Evolutionary conservation across 352 stramenopile species (phyloP), one percentile per base, ranked within the genome.

Genomic region (Peronospora destructor): DNA sequence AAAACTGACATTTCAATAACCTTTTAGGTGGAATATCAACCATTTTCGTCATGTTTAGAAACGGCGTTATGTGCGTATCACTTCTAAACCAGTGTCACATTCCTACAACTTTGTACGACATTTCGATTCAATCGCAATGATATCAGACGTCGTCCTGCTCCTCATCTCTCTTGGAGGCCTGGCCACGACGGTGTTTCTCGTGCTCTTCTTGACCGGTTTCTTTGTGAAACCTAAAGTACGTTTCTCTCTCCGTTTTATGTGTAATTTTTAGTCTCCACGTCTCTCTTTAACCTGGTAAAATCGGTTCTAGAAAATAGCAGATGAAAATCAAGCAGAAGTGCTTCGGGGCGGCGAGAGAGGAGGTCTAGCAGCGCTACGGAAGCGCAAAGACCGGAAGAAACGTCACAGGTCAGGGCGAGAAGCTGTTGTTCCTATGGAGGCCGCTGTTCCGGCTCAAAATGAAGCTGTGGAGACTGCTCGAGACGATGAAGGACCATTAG

Each of bases 151-250:
- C 13, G 57, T 69, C 29, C 49, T 89, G 46, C 65, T 89, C 30
- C 54, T 63, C 10, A 50, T 87, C 23, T 72, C 75, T 32, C 60
- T 85, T 39, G 52, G 45, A 11, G 78, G 78, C 16, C 56, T 89
- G 39, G 61, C 49, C 53, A 43, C 59, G 21, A 87, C 73, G 17
- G 56, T 89, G 41, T 51, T 68, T 39, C 26, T 73, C 33, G 54
- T 87, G 14, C 76, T 89, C 36, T 86, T 79, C 60, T 61, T 84
- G 14, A 67, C 73, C 0, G 78, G 78, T n/a, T 83, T 83, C 61
- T 87, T 86, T 59, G 51, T 46, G 9, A 49, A 64, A 11, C 41
- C 57, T 0, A 56, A 68, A 60, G 71, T 84, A 38, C 29, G 62
- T 10, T 49, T 11, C 16, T n/a, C 1, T 17, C 19, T 35, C 9